Evolutionary conservation across 2,329 filamentous ascomycete genomes (phyloP).

Genomic region (Juglanconis oblonga): DNA sequence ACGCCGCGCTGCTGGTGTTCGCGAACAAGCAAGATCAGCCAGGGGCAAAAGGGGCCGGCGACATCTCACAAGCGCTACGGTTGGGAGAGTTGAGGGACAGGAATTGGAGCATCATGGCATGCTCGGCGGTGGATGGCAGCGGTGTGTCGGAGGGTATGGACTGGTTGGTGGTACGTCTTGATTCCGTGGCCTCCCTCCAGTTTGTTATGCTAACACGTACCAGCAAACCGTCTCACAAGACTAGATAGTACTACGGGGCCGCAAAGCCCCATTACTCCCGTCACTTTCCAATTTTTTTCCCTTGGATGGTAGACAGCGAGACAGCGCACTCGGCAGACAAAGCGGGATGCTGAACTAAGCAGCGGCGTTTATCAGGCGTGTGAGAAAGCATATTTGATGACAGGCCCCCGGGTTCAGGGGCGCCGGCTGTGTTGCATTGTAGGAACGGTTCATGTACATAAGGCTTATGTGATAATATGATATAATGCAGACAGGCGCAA

Average conservation of each 20-base stretch:
- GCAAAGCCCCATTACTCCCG: neutral
- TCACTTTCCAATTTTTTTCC: neutral
- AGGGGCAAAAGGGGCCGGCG: conserved; percentile 90
- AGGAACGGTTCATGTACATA: conserved; percentile 18
- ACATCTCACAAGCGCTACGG: conserved; percentile 91
- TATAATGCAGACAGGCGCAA: conserved; percentile 20
- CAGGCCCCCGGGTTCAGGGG: neutral
- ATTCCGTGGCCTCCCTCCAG: neutral
- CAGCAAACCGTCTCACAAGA: conserved; percentile 42
- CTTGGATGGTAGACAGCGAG: neutral
- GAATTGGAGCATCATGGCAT: conserved; percentile 99
- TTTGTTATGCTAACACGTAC: conserved; percentile 13
- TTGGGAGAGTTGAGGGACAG: conserved; percentile 89
- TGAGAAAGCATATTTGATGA: conserved; percentile 10
- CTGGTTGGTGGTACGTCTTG: conserved; percentile 78
- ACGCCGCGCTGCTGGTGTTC: conserved; percentile 89
- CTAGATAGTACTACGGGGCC: conserved; percentile 21
- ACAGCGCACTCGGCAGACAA: neutral
- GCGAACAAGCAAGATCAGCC: conserved; percentile 99
- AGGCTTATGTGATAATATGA: conserved; percentile 18
- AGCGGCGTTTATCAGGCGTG: conserved; percentile 17
- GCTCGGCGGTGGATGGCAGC: conserved; percentile 90
- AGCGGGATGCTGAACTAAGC: conserved; percentile 13
- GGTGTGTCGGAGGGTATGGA: conserved; percentile 98
- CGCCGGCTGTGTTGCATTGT: conserved; percentile 10